These are phyloP conservation scores for Rhizophagus sp. DNA, from an alignment of 192 early-diverging fungal species.

Conservation along the genomic window DNA sequence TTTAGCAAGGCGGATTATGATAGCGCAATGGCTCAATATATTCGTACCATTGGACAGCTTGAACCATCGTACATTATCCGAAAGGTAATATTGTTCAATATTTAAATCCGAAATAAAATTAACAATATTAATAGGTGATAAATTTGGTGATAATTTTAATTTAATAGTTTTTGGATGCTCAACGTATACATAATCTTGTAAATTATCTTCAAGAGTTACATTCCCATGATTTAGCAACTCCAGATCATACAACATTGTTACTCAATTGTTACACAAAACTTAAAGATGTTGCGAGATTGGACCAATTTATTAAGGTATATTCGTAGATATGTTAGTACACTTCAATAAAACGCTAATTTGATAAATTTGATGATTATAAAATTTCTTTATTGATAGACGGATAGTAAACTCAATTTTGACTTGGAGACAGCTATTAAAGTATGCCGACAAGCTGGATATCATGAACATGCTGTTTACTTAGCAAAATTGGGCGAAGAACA, in stretches of 20 bases:
- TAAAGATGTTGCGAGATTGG: constrained; percentile 80
- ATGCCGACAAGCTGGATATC: constrained; percentile 88
- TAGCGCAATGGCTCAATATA: constrained; percentile 88
- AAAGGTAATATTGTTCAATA: constrained; percentile 49
- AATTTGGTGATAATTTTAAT: not conserved
- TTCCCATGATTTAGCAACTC: constrained; percentile 79
- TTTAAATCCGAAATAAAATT: not conserved
- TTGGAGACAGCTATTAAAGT: constrained; percentile 93
- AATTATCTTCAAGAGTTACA: constrained; percentile 91
- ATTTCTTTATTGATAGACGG: constrained; percentile 44
- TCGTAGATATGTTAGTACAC: not conserved
- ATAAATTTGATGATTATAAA: not conserved
- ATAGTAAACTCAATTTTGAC: constrained; percentile 84
- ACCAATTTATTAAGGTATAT: constrained; percentile 80
- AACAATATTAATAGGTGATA: not conserved
- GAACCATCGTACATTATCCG: constrained; percentile 97
- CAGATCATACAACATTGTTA: constrained; percentile 94
- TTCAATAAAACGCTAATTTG: not conserved
- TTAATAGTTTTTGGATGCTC: constrained; percentile 65
- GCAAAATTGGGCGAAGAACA: constrained; percentile 82
- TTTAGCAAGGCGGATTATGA: constrained; percentile 80
- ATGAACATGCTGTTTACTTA: constrained; percentile 88
- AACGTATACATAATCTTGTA: constrained; percentile 87
- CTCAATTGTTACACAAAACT: constrained; percentile 98
- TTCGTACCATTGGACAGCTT: constrained; percentile 87